Base-by-base conservation (phyloP, 352 stramenopile species). In the Phytopythium mirpurense region DNA sequence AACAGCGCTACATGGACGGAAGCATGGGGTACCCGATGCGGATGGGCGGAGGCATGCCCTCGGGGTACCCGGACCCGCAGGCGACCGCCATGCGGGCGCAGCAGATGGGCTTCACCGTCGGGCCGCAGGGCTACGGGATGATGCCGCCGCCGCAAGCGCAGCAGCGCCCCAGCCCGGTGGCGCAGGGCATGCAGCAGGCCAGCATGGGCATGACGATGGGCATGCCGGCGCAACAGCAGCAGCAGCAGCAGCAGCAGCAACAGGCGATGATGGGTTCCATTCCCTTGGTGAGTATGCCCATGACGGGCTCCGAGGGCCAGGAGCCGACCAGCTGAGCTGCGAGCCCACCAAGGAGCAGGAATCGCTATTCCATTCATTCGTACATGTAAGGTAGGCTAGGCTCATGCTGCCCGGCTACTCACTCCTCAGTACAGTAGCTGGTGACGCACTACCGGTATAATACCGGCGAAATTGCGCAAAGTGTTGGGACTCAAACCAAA, bases 51-150 rank as follows among this genome's bases (percentile, higher is more conserved):
- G 41, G 41, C 14, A 32, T 47, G 41, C 5, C 23, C 5, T 0
- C 5, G 41, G 41, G 59, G 26, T 85, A 78, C 58, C 53, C 34
- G 24, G 69, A 75, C 29, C 67, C 59, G 21, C 56, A 60, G 52
- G 34, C 31, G 14, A 55, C 48, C 12, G 63, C 37, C 15, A 71
- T 76, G 49, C 61, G 56, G 2, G 49, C 70, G 19, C 63, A 64
- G 23, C 63, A 64, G 10, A 80, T 85, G 66, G 67, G 68, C 23
- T 85, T 72, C 41, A 54, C 72, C 41, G 58, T 74, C 37, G 57
- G 54, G 0, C 63, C 70, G 6, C 74, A 80, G 41, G 67, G 72
- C 36, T 85, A 83, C 37, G 70, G 70, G 24, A 83, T 85, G 71
- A 71, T 81, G 62, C 50, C 63, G 3, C 60, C 63, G 8, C 45